Conservation (phyloP, 768 basidiomycete species). For the Mycena floridula region DNA sequence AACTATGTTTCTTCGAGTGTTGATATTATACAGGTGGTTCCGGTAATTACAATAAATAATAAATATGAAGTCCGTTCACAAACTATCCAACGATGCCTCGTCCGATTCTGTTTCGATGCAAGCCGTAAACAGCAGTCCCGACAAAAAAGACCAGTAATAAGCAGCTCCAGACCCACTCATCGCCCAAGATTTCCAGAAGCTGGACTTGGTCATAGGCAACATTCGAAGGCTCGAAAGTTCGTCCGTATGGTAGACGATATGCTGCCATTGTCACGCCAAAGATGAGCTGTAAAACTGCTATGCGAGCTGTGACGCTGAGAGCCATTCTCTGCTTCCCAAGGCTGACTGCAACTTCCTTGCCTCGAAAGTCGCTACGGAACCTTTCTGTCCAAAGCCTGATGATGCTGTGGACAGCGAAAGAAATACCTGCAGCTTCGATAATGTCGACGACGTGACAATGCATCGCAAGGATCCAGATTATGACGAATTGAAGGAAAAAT, state of each 20-base stretch:
- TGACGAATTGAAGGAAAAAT: slow-evolving; percentile 10
- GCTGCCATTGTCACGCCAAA: background rate
- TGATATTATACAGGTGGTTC: too few species aligned
- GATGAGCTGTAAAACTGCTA: background rate
- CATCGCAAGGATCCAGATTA: slow-evolving; percentile 3
- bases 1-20: too few species aligned
- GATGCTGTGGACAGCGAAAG: slow-evolving; percentile 8
- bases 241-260: background rate
- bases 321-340: background rate
- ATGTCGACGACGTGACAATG: background rate
- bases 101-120: background rate
- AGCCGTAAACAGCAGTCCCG: slow-evolving; percentile 1
- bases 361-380: slow-evolving; percentile 13
- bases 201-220: background rate
- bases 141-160: background rate
- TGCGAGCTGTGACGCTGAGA: background rate
- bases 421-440: slow-evolving; percentile 7
- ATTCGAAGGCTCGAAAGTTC: background rate
- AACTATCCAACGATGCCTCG: background rate
- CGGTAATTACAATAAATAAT: too few species aligned
- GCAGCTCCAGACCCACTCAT: background rate
- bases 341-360: background rate
- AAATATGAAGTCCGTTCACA: too few species aligned
- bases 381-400: slow-evolving; percentile 11
- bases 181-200: background rate